A percentile compares a stretch with the other conserved stretches of the same genome.
phyloP scores from a whole-genome alignment of 1,284 basidiomycete species.

The Crepidotus sp. region DNA sequence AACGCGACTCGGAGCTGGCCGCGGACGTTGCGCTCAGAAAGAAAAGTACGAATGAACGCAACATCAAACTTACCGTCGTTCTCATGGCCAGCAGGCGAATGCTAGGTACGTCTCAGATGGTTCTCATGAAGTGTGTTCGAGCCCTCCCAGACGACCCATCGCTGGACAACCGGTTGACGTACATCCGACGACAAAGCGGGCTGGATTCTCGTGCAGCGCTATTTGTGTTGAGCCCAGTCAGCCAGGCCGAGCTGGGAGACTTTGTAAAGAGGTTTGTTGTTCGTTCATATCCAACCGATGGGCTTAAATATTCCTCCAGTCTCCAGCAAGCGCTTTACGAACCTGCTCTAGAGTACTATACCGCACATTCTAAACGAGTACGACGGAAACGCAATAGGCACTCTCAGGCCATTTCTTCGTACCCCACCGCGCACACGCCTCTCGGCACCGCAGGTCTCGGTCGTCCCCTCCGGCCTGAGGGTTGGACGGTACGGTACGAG shows the following conservation, averaged over 20 bases:
- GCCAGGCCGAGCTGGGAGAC: constrained; percentile 70
- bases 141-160: constrained; percentile 61
- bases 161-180: constrained; percentile 77
- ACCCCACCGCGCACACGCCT: constrained; percentile 38
- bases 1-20: constrained; percentile 66
- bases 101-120: constrained; percentile 48
- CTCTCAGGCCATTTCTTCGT: constrained; percentile 42
- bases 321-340: constrained; percentile 85
- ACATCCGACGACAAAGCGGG: constrained; percentile 77
- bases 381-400: constrained; percentile 80
- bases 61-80: constrained; percentile 91
- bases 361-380: constrained; percentile 84
- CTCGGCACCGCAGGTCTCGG: constrained; percentile 34
- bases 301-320: constrained; percentile 30
- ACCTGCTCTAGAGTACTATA: constrained; percentile 86
- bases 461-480: constrained; percentile 69
- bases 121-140: constrained; percentile 4
- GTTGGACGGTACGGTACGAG: constrained; percentile 94
- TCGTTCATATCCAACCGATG: not conserved
- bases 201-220: constrained; percentile 87
- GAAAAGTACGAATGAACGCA: constrained; percentile 71
- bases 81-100: constrained; percentile 82
- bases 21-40: constrained; percentile 74
- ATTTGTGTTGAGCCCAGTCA: constrained; percentile 91
- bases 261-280: constrained; percentile 65